phyloP scores from a whole-genome alignment of 208 protist genomes.

The Crithidia expoeki region DNA sequence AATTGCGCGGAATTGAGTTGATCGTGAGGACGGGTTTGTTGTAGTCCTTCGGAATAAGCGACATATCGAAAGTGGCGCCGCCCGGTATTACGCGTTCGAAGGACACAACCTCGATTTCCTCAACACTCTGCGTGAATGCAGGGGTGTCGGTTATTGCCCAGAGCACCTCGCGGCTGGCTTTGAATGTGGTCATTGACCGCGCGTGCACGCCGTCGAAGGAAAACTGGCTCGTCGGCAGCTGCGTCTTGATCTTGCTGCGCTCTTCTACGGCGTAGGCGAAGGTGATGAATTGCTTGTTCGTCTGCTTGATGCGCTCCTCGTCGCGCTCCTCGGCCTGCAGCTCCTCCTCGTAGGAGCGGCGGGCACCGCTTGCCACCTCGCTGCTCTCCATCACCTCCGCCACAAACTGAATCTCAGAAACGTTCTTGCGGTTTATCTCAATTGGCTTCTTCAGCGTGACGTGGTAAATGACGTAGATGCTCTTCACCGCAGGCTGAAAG shows the following conservation, averaged over 20 bases:
- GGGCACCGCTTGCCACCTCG: slow-evolving; percentile 61
- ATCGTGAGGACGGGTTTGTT: slow-evolving; percentile 71
- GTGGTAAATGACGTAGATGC: slow-evolving; percentile 95
- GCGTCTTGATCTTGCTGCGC: slow-evolving; percentile 70
- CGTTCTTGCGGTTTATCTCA: slow-evolving; percentile 97
- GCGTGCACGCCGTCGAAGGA: slow-evolving; percentile 85
- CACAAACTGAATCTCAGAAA: slow-evolving; percentile 96
- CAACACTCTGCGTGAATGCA: slow-evolving; percentile 93
- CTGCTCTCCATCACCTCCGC: slow-evolving; percentile 95
- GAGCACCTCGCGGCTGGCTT: slow-evolving; percentile 78
- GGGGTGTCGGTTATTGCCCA: slow-evolving; percentile 90
- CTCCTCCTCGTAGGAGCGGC: slow-evolving; percentile 77
- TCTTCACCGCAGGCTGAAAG: slow-evolving; percentile 95
- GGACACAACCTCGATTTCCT: slow-evolving; percentile 95
- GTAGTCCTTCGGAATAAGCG: slow-evolving; percentile 98
- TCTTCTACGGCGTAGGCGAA: slow-evolving; percentile 78
- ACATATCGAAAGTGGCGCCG: slow-evolving; percentile 96
- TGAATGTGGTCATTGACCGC: slow-evolving; percentile 77
- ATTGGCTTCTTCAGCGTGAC: slow-evolving; percentile 96
- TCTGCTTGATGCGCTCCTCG: slow-evolving; percentile 65
- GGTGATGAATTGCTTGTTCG: slow-evolving; percentile 86
- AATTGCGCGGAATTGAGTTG: slow-evolving; percentile 54
- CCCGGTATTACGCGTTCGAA: slow-evolving; percentile 93
- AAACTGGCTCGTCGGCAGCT: slow-evolving; percentile 83
- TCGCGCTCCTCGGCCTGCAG: slow-evolving; percentile 80